Conservation (phyloP, 2,329 filamentous ascomycete genomes). For the Colletotrichum simmondsii region DNA sequence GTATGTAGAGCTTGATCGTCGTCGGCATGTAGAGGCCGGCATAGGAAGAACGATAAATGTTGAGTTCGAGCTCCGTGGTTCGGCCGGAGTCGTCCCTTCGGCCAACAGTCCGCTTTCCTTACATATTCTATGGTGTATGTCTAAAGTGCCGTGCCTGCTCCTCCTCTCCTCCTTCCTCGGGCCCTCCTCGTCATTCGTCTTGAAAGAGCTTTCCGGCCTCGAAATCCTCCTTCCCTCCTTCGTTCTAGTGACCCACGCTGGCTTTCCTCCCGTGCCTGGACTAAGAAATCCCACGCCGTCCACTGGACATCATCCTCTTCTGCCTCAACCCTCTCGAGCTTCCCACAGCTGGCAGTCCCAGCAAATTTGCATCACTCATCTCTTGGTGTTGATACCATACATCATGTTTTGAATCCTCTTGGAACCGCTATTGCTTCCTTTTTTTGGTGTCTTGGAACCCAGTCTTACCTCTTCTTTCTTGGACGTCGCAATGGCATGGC, state of each 20-base stretch:
- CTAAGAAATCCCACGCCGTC: constrained; percentile 20
- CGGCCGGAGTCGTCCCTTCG: constrained; percentile 17
- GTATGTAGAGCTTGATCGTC: constrained; percentile 20
- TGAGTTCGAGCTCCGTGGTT: constrained; percentile 12
- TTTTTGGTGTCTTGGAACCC: constrained; percentile 58
- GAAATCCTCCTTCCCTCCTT: constrained; percentile 28
- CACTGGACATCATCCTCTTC: constrained; percentile 19
- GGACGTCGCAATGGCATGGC: constrained; percentile 47
- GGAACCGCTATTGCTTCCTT: constrained; percentile 41
- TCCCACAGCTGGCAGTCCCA: constrained; percentile 12
- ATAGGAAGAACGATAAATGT: constrained; percentile 11
- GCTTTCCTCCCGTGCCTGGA: constrained; percentile 27
- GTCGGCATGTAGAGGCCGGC: constrained; percentile 1
- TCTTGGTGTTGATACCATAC: constrained; percentile 38
- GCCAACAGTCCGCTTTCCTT: constrained; percentile 2
- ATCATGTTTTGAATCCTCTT: constrained; percentile 53
- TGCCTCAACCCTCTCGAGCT: constrained; percentile 21
- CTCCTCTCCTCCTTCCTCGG: neutral
- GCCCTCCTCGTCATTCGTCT: neutral
- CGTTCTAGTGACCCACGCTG: constrained; percentile 25
- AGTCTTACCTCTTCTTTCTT: constrained; percentile 46
- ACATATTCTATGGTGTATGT: neutral
- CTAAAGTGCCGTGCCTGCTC: neutral
- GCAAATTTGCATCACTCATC: constrained; percentile 32
- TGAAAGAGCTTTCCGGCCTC: constrained; percentile 29